Base-by-base conservation (phyloP, 306 rosid genomes). In the Benincasa hispida region DNA sequence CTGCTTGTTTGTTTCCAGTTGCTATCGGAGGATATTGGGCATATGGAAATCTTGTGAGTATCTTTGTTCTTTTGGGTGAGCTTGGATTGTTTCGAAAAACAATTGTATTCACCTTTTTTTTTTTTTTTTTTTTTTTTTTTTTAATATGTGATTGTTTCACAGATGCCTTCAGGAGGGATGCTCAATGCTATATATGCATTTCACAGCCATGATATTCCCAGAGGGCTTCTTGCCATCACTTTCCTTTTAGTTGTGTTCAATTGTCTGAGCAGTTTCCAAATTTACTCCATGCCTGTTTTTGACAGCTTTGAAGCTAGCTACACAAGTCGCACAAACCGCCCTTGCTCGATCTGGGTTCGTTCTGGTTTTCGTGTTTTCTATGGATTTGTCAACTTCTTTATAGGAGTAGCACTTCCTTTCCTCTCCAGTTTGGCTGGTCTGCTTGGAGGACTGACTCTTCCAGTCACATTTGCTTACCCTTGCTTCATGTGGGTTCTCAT, bases 401-500 rank as follows among this genome's bases (percentile, higher is more conserved):
- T 92, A 42, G 99, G 99, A 48, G 97, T 94, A 75, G 99, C 99
- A 7, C 97, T 92, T 65, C 99, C 99, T n/a, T 94, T 94, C 81
- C 95, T 94, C 78, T 89, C 99, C 17, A 94, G 99, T 79, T 87
- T 94, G 42, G 99, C 99, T 22, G 99, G 99, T 56, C 87, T 94
- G 58, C 62, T 94, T 24, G 99, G 99, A 82, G 99, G 99, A 74
- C 96, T 94, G 61, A 94, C 99, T 22, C 99, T 94, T 72, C 99
- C 99, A 0, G 97, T 94, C 84, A 92, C 99, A 22, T 94, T 94
- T 77, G 99, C 99, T 58, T 92, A 94, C 85, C 99, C 99, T 80
- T 94, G 99, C 86, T 94, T 94, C 92, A 94, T 94, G 99, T 94
- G 99, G 99, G 92, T 94, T 81, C 97, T 94, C 74, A 90, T 94